Conservation (phyloP, 78 protist genomes). For the Protostelium mycophagum region DNA sequence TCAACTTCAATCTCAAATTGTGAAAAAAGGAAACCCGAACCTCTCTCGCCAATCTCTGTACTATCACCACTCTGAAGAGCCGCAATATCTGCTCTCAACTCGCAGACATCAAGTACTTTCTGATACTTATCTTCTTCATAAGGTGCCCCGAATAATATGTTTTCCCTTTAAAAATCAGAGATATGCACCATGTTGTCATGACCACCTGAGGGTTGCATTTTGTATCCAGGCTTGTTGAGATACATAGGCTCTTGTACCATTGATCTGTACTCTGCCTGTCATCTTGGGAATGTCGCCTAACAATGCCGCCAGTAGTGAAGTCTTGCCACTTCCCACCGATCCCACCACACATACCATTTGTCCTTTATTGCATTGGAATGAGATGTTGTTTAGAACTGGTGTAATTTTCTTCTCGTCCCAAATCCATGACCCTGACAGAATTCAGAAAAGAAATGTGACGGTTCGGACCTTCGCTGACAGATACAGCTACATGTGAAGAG, state of each 20-base stretch:
- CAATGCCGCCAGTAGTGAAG: conserved; percentile 63
- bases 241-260: conserved; percentile 68
- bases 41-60: conserved; percentile 96
- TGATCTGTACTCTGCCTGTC: conserved; percentile 34
- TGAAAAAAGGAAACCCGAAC: conserved; percentile 13
- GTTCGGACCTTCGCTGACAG: conserved; percentile 13
- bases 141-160: conserved; percentile 75
- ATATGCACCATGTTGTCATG: neutral
- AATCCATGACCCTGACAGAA: conserved; percentile 10
- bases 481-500: neutral
- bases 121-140: conserved; percentile 43
- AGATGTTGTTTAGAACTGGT: conserved; percentile 9
- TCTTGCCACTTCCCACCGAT: conserved; percentile 87
- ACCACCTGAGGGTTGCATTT: conserved; percentile 75
- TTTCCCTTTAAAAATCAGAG: conserved; percentile 32
- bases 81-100: conserved; percentile 68
- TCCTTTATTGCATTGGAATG: conserved; percentile 24
- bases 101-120: conserved; percentile 69
- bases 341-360: conserved; percentile 76
- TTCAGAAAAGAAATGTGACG: neutral
- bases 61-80: conserved; percentile 78
- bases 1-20: too few species aligned
- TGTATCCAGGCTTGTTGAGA: conserved; percentile 92
- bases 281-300: conserved; percentile 71
- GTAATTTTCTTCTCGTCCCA: conserved; percentile 29